A percentile compares a stretch with the other conserved stretches of the same genome.
Conservation (phyloP, 179 eudicot genomes). For the Amaranthus tricolor region DNA sequence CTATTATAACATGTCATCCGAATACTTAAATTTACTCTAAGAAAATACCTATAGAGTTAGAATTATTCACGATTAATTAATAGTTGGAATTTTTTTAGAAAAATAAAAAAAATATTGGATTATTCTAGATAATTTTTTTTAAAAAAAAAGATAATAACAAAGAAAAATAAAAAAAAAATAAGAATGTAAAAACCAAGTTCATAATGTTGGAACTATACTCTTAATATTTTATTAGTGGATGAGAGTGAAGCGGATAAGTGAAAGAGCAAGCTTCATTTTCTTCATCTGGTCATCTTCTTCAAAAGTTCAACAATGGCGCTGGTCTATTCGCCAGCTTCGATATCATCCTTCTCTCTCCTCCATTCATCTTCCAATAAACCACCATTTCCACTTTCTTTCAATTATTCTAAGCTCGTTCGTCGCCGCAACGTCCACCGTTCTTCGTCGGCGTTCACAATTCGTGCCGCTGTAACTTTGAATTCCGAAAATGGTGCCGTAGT, state of each 20-base stretch:
- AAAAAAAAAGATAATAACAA: no score
- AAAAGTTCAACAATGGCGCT: constrained; percentile 32
- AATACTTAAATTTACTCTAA: no score
- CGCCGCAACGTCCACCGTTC: constrained; percentile 26
- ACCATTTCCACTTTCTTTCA: constrained; percentile 19
- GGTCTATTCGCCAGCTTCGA: constrained; percentile 17
- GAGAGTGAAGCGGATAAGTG: constrained; percentile 7
- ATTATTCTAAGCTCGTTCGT: constrained; percentile 9
- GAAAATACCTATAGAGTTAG: no score
- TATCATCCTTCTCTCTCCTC: constrained; percentile 24
- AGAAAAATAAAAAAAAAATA: not conserved
- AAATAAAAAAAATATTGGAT: no score
- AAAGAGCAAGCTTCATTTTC: not conserved
- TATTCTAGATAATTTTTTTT: no score
- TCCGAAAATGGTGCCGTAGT: constrained; percentile 66
- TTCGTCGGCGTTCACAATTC: constrained; percentile 26
- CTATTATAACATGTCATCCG: no score
- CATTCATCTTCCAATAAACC: constrained; percentile 12
- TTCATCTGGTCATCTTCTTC: not conserved
- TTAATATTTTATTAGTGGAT: not conserved
- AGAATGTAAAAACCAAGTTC: not conserved
- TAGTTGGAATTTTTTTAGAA: no score
- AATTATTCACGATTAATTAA: no score
- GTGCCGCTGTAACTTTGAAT: constrained; percentile 63
- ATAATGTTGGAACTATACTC: no score